These are phyloP conservation scores for Chenopodium album DNA, from an alignment of 148 eudicot species.

Conservation along the genomic window DNA sequence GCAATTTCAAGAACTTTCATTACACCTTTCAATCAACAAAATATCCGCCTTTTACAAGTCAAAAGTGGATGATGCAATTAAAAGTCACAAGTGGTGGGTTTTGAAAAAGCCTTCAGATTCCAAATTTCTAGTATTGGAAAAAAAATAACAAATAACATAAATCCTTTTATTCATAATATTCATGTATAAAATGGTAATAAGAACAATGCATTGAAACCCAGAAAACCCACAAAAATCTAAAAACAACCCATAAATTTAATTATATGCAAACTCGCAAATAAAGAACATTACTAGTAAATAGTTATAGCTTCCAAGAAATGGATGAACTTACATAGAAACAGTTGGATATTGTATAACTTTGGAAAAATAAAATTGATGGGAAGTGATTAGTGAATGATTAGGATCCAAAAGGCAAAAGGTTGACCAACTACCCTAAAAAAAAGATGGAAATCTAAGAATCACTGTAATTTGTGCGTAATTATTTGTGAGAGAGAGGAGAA, in stretches of 20 bases:
- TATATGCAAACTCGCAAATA: background rate
- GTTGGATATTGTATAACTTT: slow-evolving; percentile 4
- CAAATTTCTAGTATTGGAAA: background rate
- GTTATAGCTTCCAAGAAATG: background rate
- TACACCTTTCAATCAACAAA: slow-evolving; percentile 15
- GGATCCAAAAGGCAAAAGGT: slow-evolving; percentile 13
- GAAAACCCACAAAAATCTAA: slow-evolving; percentile 14
- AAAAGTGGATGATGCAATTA: slow-evolving; percentile 22
- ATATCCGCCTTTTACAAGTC: slow-evolving; percentile 9
- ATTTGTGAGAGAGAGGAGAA: no score
- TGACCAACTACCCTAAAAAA: background rate
- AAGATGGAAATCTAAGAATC: background rate
- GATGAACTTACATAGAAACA: slow-evolving; percentile 14
- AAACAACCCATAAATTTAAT: background rate
- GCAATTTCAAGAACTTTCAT: slow-evolving; percentile 6
- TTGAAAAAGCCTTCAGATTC: slow-evolving; percentile 22
- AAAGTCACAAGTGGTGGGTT: slow-evolving; percentile 24
- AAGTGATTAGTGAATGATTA: slow-evolving; percentile 15
- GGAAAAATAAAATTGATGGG: background rate
- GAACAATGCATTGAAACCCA: slow-evolving; percentile 13
- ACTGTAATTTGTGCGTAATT: background rate
- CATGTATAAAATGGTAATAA: background rate
- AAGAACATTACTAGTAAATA: background rate
- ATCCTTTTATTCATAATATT: background rate
- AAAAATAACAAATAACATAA: background rate